Base-by-base conservation (phyloP, 2,329 filamentous ascomycete genomes). In the Arthrobotrys sinensis region DNA sequence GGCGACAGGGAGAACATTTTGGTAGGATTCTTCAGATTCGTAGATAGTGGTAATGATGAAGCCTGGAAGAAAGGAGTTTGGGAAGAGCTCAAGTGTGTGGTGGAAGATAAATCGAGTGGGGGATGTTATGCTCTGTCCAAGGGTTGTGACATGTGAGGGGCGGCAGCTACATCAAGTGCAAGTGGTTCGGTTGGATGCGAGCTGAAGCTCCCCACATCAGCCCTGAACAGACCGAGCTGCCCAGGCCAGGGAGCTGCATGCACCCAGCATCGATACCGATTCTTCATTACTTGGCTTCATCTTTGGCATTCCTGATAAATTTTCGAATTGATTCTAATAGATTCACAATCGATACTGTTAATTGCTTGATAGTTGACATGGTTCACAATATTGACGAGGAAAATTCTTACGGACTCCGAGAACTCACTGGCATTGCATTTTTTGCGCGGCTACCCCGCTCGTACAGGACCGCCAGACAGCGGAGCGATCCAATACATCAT, bases 1-100 rank as follows among this genome's bases (percentile, higher is more conserved):
- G 66, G 34, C 43, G 66, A 53, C 43, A 69, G 36, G 19, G 72
- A 71, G 21, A 63, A 68, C 70, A 75, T 75, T 45, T 34, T 62
- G 46, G 60, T 57, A 53, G 28, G 14, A 43, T 19, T 55, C 11
- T 63, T 36, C 19, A 48, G 34, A 36, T 50, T 14, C 12, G 32
- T 60, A 34, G 19, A 40, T 43, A 3, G 7, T 40, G 11, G 12
- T 28, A 11, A n/a, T 36, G 71, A 38, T 53, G 71, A 24, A 14
- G 19, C 34, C 48, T 50, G 52, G 34, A 38, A 40, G 45, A 14
- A 55, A 36, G 19, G 28, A 46, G 45, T 36, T 8, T 65, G 46
- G 16, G 21, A 55, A 45, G 46, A 45, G n/a, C n/a, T n/a, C n/a
- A n/a, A n/a, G 40, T 21, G 34, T 50, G 14, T 16, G 43, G 10